Base-by-base conservation (phyloP, 257 asterid species). In the Henckelia pumila region DNA sequence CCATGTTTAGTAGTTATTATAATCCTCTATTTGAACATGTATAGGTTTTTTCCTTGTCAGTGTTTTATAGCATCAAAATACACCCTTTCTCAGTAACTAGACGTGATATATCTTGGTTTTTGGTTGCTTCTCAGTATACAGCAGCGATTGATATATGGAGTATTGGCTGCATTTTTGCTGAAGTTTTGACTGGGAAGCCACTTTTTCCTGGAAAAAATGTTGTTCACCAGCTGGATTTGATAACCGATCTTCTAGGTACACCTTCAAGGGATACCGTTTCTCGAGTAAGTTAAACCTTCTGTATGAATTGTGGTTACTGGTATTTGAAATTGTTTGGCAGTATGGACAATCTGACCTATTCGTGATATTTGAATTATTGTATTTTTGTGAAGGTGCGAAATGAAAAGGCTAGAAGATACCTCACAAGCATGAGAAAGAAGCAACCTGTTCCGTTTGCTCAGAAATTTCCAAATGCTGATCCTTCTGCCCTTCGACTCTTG, bases 161-260 rank as follows among this genome's bases (percentile, higher is more conserved):
- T 67, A 89, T 92, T 17, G 97, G 98, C 75, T 92, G 97, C 83
- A 92, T 92, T 67, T 88, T 92, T 77, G 97, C 97, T 20, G 98
- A 92, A 78, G 95, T 89, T 58, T 75, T 92, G 69, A 89, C 86
- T 0, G 97, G 97, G 76, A 88, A 85, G 80, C 98, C 97, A 59
- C 77, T 92, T 30, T 92, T 89, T 61, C 96, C 96, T 26, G 97
- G 98, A 57, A 92, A 89, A 69, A 92, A 85, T 77, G 97, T 92
- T 47, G 97, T 92, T 62, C 97, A 89, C 71, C 97, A 92, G 78
- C 86, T 92, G 67, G 98, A 92, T 87, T 75, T 92, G 83, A 92
- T 92, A 73, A 89, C 95, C 26, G 95, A 92, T 81, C 88, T 92
- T 65, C 91, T 92, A 19, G 98, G 97, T 33, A 89, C 97, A 28